Evolutionary conservation across 208 protist genomes (phyloP).

Genomic region (Kentomonas sorsogonicus): DNA sequence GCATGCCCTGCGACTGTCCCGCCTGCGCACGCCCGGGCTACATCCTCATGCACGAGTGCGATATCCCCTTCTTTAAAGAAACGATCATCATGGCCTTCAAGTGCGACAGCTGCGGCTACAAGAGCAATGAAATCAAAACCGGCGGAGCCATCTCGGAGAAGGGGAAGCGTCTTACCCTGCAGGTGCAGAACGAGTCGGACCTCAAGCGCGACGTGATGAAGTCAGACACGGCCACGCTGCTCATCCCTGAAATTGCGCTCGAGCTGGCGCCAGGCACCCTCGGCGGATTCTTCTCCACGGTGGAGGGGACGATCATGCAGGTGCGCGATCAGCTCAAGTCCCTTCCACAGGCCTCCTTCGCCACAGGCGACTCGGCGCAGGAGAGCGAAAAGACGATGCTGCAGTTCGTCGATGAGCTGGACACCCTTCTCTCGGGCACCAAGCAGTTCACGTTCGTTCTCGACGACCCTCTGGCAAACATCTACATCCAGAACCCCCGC

Average conservation of each 20-base stretch:
- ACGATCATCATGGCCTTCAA: slow-evolving; percentile 92
- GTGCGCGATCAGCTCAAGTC: slow-evolving; percentile 82
- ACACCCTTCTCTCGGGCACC: slow-evolving; percentile 55
- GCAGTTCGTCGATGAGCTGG: slow-evolving; percentile 77
- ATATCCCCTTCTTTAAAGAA: slow-evolving; percentile 95
- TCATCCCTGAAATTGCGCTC: slow-evolving; percentile 86
- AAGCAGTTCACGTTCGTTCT: slow-evolving; percentile 89
- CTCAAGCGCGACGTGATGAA: slow-evolving; percentile 93
- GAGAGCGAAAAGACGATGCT: slow-evolving; percentile 62
- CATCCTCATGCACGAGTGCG: slow-evolving; percentile 77
- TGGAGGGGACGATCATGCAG: slow-evolving; percentile 89
- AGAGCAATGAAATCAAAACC: slow-evolving; percentile 92
- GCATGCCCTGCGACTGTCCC: slow-evolving; percentile 72
- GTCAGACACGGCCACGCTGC: slow-evolving; percentile 83
- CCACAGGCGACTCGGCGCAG: slow-evolving; percentile 60
- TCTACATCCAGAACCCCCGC: slow-evolving; percentile 92
- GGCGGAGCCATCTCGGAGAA: slow-evolving; percentile 80
- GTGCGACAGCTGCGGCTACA: slow-evolving; percentile 93
- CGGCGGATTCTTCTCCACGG: slow-evolving; percentile 92
- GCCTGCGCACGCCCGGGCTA: slow-evolving; percentile 59
- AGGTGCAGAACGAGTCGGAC: slow-evolving; percentile 73
- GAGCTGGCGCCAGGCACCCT: slow-evolving; percentile 86
- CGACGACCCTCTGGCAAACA: slow-evolving; percentile 89
- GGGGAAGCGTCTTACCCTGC: slow-evolving; percentile 67
- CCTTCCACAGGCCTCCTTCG: slow-evolving; percentile 76